A percentile compares a stretch with the other conserved stretches of the same genome.
phyloP scores from a whole-genome alignment of 768 basidiomycete species.

The Phlebiopsis flavidoalba region DNA sequence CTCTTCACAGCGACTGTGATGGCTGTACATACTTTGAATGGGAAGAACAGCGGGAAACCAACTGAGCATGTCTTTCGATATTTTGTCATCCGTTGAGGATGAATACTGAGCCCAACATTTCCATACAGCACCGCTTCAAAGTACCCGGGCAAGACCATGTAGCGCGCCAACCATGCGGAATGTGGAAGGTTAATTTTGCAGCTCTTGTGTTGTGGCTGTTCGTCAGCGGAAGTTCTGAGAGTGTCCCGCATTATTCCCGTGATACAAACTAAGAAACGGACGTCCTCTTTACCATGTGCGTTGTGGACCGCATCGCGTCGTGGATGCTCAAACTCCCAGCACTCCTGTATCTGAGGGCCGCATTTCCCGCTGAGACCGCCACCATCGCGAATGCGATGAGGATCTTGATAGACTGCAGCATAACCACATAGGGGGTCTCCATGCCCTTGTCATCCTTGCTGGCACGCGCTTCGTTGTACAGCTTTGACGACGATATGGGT shows the following conservation, averaged over 20 bases:
- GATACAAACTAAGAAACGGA: neutral
- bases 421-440: conserved; percentile 98
- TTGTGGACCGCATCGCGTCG: conserved; percentile 74
- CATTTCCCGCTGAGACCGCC: conserved; percentile 58
- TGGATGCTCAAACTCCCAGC: conserved; percentile 98
- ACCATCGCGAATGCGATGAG: conserved; percentile 77
- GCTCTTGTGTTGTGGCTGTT: conserved; percentile 95
- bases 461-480: conserved; percentile 77
- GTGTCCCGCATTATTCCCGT: neutral
- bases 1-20: neutral
- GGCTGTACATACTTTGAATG: conserved; percentile 51
- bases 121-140: conserved; percentile 93
- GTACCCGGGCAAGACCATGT: conserved; percentile 94
- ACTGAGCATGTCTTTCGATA: conserved; percentile 96
- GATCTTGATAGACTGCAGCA: conserved; percentile 93
- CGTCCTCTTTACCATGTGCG: conserved; percentile 25
- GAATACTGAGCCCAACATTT: conserved; percentile 89
- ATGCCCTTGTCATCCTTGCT: conserved; percentile 63
- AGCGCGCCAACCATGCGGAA: conserved; percentile 91
- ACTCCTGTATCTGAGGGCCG: conserved; percentile 85
- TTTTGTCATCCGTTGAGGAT: conserved; percentile 79
- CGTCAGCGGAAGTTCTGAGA: conserved; percentile 81
- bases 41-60: conserved; percentile 99
- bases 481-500: conserved; percentile 89
- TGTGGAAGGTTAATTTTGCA: conserved; percentile 81